These are phyloP conservation scores for Coniochaeta sp. DNA, from an alignment of 2,329 filamentous ascomycete genomes.

Conservation along the genomic window DNA sequence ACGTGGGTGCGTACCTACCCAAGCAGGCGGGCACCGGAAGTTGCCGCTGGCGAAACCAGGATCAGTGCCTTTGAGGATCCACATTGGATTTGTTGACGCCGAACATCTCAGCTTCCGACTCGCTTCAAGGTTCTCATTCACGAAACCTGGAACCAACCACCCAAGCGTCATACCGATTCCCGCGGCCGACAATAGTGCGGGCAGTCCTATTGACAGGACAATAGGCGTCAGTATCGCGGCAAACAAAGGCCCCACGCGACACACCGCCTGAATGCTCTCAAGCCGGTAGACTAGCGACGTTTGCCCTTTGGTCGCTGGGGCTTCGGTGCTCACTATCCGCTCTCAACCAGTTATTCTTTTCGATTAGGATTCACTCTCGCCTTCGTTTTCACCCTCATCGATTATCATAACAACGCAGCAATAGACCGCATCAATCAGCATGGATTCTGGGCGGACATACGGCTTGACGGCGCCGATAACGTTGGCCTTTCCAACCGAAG, in stretches of 20 bases:
- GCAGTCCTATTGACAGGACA: background rate
- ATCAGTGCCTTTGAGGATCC: background rate
- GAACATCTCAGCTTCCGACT: background rate
- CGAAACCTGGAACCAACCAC: background rate
- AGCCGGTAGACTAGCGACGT: background rate
- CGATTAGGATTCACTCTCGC: background rate
- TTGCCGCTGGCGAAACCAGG: background rate
- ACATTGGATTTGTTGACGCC: background rate
- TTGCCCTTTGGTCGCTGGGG: background rate
- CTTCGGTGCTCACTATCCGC: background rate
- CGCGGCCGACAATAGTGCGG: background rate
- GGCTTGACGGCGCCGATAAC: constrained; percentile 86
- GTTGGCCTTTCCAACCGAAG: constrained; percentile 63
- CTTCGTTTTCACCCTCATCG: background rate
- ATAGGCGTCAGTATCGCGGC: background rate
- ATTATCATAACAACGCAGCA: background rate
- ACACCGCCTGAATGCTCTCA: background rate
- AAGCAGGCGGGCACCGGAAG: too few relatives aligned
- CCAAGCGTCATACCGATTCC: background rate
- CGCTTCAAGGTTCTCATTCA: background rate
- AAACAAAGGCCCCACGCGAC: background rate
- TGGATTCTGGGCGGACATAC: background rate
- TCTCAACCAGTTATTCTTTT: background rate
- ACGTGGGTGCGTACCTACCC: too few relatives aligned
- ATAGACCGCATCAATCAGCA: background rate